Conservation (phyloP, 1,284 basidiomycete genomes). For the Apiotrichum veenhuisii region DNA sequence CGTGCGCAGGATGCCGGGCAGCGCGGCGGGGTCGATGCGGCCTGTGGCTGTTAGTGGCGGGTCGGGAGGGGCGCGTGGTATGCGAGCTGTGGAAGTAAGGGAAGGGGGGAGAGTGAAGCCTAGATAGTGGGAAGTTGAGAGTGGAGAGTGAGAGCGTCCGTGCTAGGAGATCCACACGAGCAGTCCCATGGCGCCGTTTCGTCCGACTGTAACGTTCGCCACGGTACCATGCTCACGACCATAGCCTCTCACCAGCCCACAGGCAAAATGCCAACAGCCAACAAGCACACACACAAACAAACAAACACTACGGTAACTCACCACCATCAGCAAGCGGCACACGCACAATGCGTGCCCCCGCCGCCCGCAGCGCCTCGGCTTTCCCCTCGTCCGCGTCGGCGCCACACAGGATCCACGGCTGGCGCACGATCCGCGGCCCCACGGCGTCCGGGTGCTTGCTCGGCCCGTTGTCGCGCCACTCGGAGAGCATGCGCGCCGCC, state of each 20-base stretch:
- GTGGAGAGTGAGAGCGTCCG: too few species aligned
- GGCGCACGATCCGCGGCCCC: constrained; percentile 59
- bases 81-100: too few species aligned
- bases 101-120: constrained; percentile 36
- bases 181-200: too few species aligned
- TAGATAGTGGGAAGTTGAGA: too few species aligned
- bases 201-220: too few species aligned
- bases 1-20: constrained; percentile 57
- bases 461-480: constrained; percentile 11
- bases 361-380: constrained; percentile 35
- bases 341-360: constrained; percentile 42
- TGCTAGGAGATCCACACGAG: too few species aligned
- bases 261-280: too few species aligned
- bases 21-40: constrained; percentile 53
- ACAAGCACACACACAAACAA: too few species aligned
- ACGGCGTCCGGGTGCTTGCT: constrained; percentile 8
- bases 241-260: too few species aligned
- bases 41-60: too few species aligned
- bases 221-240: too few species aligned
- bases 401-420: constrained; percentile 69
- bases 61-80: too few species aligned
- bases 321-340: constrained; percentile 48
- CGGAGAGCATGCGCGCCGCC: constrained; percentile 65
- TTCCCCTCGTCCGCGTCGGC: constrained; percentile 29
- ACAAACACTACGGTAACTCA: constrained; percentile 46